Conservation (phyloP, 2,329 filamentous ascomycete genomes). For the Cercospora sojina region DNA sequence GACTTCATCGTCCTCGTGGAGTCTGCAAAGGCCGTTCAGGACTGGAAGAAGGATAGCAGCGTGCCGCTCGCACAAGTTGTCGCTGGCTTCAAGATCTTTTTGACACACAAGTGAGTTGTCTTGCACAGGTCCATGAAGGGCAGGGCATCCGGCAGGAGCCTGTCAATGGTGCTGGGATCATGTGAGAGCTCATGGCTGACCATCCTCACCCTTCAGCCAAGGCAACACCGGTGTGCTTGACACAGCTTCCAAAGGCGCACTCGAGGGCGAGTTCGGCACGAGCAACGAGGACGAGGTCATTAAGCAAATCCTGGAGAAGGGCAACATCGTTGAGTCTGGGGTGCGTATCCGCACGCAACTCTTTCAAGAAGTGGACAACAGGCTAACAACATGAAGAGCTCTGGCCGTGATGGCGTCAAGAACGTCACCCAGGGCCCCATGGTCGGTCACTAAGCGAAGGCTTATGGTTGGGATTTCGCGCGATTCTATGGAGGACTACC, state of each 20-base stretch:
- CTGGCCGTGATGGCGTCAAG: constrained; percentile 44
- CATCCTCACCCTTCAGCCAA: constrained; percentile 57
- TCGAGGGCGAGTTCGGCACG: constrained; percentile 88
- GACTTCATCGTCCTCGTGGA: constrained; percentile 70
- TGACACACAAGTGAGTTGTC: constrained; percentile 75
- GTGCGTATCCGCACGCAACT: constrained; percentile 43
- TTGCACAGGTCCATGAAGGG: neutral
- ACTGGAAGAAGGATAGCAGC: constrained; percentile 79
- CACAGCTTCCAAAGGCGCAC: constrained; percentile 67
- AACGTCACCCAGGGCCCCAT: constrained; percentile 44
- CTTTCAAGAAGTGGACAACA: neutral
- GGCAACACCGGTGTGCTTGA: constrained; percentile 80
- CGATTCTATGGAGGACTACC: neutral
- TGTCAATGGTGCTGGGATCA: neutral
- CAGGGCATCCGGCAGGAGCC: neutral
- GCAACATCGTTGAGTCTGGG: constrained; percentile 62
- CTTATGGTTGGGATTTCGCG: neutral
- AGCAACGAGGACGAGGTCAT: constrained; percentile 76
- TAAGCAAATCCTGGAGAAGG: constrained; percentile 75
- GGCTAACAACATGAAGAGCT: neutral
- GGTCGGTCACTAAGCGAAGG: constrained; percentile 30
- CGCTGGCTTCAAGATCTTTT: constrained; percentile 83
- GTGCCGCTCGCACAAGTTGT: constrained; percentile 82
- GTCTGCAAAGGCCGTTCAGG: constrained; percentile 62
- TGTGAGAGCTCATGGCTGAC: constrained; percentile 3